Evolutionary conservation across 352 stramenopile genomes (phyloP).

Genomic region (Pythium oligandrum): DNA sequence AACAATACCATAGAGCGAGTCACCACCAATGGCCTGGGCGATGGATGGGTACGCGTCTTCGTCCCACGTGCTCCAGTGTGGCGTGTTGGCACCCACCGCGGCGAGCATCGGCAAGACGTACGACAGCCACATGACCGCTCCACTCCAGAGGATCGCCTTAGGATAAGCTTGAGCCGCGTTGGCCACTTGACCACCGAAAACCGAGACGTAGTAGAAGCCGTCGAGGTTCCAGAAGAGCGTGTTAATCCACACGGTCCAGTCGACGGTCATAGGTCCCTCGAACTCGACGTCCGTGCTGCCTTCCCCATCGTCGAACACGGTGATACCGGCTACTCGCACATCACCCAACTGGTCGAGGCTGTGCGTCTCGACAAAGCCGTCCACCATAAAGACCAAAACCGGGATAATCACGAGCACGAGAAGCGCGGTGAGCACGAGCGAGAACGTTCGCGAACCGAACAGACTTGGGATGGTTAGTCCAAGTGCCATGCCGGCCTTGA

Average conservation of each 20-base stretch:
- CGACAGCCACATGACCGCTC: constrained; percentile 44
- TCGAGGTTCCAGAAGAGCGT: constrained; percentile 95
- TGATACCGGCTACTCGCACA: too few species aligned
- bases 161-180: constrained; percentile 39
- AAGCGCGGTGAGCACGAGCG: neutral
- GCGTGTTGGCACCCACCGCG: constrained; percentile 6
- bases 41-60: constrained; percentile 74
- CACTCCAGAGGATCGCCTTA: constrained; percentile 65
- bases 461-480: constrained; percentile 2
- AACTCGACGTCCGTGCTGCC: too few species aligned
- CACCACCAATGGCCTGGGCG: constrained; percentile 60
- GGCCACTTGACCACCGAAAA: constrained; percentile 81
- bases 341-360: too few species aligned
- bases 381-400: too few species aligned
- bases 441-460: neutral
- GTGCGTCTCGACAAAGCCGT: too few species aligned
- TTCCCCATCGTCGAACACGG: too few species aligned
- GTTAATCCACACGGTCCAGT: constrained; percentile 85
- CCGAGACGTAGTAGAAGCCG: constrained; percentile 79
- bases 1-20: constrained; percentile 69
- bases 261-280: constrained; percentile 1
- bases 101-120: constrained; percentile 14
- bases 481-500: constrained; percentile 5
- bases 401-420: too few species aligned
- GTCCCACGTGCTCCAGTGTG: constrained; percentile 51